These are phyloP conservation scores for Powellomyces hirtus DNA, from an alignment of 192 early-diverging fungal species.

Conservation along the genomic window DNA sequence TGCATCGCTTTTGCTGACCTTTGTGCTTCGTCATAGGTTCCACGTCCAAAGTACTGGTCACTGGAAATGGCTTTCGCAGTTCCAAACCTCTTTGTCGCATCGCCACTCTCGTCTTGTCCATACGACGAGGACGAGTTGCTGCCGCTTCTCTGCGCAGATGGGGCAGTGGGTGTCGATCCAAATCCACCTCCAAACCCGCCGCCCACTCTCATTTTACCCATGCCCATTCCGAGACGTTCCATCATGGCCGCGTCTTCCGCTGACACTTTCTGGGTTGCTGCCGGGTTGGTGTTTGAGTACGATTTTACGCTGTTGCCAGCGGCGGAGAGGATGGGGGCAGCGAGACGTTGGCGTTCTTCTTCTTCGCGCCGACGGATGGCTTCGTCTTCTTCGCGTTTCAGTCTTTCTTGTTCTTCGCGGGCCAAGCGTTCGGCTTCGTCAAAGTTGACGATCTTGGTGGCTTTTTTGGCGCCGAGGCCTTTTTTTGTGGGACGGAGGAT, in stretches of 20 bases:
- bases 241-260: constrained; percentile 36
- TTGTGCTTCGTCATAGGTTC: constrained; percentile 56
- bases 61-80: constrained; percentile 85
- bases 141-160: not conserved
- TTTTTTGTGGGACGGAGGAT: constrained; percentile 44
- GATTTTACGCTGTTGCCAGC: too few relatives aligned
- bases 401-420: constrained; percentile 75
- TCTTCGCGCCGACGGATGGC: constrained; percentile 24
- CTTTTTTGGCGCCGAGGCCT: constrained; percentile 88
- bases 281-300: not conserved
- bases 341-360: constrained; percentile 28
- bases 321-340: constrained; percentile 13
- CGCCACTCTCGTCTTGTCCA: constrained; percentile 41
- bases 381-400: constrained; percentile 47
- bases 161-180: constrained; percentile 35
- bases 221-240: constrained; percentile 66
- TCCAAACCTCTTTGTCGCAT: constrained; percentile 77
- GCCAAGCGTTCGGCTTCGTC: constrained; percentile 89
- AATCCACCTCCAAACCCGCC: constrained; percentile 42
- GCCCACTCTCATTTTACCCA: constrained; percentile 45
- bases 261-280: constrained; percentile 7
- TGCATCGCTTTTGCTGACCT: too few relatives aligned
- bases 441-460: constrained; percentile 77
- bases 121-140: not conserved
- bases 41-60: constrained; percentile 88